Percentiles rank a stretch among this genome's conserved stretches.
Evolutionary conservation across 768 basidiomycete genomes (phyloP).

Genomic region (Leccinellum luteum): DNA sequence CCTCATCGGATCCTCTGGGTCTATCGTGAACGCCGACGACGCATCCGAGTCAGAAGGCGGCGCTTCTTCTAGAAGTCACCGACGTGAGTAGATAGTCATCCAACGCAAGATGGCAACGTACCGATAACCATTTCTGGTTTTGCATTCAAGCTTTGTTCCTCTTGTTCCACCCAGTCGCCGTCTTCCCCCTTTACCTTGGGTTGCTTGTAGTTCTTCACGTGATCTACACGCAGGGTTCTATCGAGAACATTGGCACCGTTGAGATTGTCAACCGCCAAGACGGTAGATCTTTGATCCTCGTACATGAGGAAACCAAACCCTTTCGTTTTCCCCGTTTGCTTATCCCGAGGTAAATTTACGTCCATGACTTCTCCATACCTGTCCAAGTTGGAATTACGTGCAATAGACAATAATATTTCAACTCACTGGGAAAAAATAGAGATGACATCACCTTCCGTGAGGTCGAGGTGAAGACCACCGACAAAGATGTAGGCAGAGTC

Average conservation of each 20-base stretch:
- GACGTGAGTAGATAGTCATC: slow-evolving; percentile 2
- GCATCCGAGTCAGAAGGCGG: slow-evolving; percentile 65
- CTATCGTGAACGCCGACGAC: slow-evolving; percentile 65
- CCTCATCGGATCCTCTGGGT: slow-evolving; percentile 97
- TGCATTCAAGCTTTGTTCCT: slow-evolving; percentile 86
- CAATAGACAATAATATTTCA: not conserved
- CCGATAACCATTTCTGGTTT: slow-evolving; percentile 70
- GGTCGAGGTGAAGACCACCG: slow-evolving; percentile 82
- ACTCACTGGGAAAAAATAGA: slow-evolving; percentile 96
- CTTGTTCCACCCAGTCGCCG: slow-evolving; percentile 83
- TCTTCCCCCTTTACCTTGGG: slow-evolving; percentile 71
- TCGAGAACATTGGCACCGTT: slow-evolving; percentile 91
- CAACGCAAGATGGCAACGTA: slow-evolving; percentile 28
- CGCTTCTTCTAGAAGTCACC: slow-evolving; percentile 41
- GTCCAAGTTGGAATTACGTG: slow-evolving; percentile 2
- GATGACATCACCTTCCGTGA: slow-evolving; percentile 97
- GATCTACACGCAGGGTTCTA: slow-evolving; percentile 86
- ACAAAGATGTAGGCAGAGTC: slow-evolving; percentile 96
- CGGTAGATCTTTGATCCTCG: slow-evolving; percentile 94
- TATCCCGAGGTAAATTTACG: slow-evolving; percentile 91
- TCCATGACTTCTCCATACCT: slow-evolving; percentile 98
- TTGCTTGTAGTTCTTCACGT: slow-evolving; percentile 91
- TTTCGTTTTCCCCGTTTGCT: slow-evolving; percentile 82
- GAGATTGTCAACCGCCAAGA: slow-evolving; percentile 97
- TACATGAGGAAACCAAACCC: slow-evolving; percentile 99